Evolutionary conservation across 2,329 filamentous ascomycete genomes (phyloP), one percentile per base, ranked within the genome.

Genomic region (Xylariaceae sp.): DNA sequence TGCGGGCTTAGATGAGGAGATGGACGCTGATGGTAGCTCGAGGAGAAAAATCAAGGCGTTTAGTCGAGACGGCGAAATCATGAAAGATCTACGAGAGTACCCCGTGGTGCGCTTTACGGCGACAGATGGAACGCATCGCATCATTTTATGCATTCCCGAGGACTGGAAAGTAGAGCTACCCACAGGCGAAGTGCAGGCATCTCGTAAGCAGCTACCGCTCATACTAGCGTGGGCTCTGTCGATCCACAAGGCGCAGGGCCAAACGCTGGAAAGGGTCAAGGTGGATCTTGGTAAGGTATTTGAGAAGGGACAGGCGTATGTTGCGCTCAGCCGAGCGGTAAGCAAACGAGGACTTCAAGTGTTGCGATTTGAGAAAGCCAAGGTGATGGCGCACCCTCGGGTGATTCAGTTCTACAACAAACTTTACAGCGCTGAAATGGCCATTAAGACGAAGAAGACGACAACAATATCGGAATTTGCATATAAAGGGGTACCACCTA

Each of bases 131-230:
- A 87, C 85, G 0, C 81, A 83, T 36, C 81, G 91, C 51, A 83
- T 86, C 54, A 81, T 97, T 44, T 84, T 97, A 7, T 93, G 92
- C 70, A 84, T 90, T 58, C 88, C 87, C 9, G 94, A 97, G 70
- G 84, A 89, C 29, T 99, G 94, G 94, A 99, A 97, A 72, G 89
- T 96, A 21, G 95, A 99, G 69, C 81, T 96, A n/a, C 94, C 94
- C 1, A 96, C 89, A 50, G 94, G 94, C 40, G 92, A 97, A 70
- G 81, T 97, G 1, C 92, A 96, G 71, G 94, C 94, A 1, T 90
- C 91, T 56, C 88, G 94, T 32, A 82, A 81, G 39, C 90, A 93
- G 64, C 73, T 93, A 2, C 94, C 94, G 0, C 80, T 99, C 44
- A 97, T 99, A 58, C 80, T 99, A 24, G 94, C 94, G 0, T 99